Evolutionary conservation across 1,284 basidiomycete genomes (phyloP).

Genomic region (Veloporphyrellus conicus): DNA sequence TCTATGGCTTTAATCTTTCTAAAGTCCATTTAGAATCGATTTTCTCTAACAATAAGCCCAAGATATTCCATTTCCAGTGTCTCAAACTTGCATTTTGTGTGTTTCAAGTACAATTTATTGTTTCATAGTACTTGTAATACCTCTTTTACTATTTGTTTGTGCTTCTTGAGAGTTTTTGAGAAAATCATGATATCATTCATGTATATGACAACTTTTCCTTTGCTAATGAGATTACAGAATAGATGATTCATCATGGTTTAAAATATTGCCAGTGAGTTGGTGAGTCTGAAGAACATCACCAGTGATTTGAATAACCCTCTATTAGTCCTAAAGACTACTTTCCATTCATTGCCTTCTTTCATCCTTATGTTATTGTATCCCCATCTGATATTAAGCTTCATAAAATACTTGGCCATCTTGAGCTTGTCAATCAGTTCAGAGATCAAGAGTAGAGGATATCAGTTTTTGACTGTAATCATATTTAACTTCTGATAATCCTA

Average conservation of each 20-base stretch:
- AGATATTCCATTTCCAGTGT: background rate
- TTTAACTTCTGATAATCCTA: too few species aligned
- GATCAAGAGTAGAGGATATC: too few species aligned
- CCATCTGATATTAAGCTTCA: too few species aligned
- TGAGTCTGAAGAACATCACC: too few species aligned
- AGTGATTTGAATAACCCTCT: too few species aligned
- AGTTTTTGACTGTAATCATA: too few species aligned
- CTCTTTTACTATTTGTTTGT: rapidly evolving
- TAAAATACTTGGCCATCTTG: too few species aligned
- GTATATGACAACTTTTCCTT: background rate
- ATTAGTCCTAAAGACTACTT: too few species aligned
- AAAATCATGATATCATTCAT: background rate
- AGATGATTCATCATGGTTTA: background rate
- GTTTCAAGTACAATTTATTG: background rate
- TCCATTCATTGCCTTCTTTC: too few species aligned
- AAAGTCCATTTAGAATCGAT: background rate
- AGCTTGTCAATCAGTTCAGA: too few species aligned
- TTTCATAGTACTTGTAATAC: background rate
- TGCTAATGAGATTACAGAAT: background rate
- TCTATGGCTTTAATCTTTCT: background rate
- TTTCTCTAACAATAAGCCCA: background rate
- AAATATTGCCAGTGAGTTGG: too few species aligned
- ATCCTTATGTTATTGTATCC: too few species aligned
- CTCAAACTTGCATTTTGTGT: background rate
- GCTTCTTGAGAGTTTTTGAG: background rate